Evolutionary conservation across 106 monocot genomes (phyloP), one percentile per base, ranked within the genome.

Genomic region (Agapanthus africanus): DNA sequence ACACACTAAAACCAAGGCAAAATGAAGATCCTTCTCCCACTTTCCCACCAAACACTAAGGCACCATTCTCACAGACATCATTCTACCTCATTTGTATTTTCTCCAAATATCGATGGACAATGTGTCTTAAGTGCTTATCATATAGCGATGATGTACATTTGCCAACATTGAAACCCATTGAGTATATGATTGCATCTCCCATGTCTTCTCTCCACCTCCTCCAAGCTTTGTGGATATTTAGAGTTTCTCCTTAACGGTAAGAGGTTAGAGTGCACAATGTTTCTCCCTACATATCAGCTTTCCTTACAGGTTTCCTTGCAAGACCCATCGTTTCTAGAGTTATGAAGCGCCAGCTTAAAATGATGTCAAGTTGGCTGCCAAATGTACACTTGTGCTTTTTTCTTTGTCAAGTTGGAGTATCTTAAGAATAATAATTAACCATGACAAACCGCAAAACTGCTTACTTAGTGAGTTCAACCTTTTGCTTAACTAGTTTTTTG

Each of bases 341-440:
- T 5, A 52, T 52, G 21, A 52, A 23, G 23, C 52, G 0, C 6
- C 3, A 52, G 52, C 52, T 52, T 52, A 6, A 52, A 25, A 52
- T 52, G 52, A 52, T 52, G 7, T 52, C 52, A 52, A 52, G n/a
- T 21, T 52, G 52, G 23, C 52, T 52, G n/a, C 52, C 11, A 52
- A 52, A 1, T 5, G 23, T 23, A 52, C 21, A 52, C 23, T 52
- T 23, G n/a, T 0, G 4, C 52, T 52, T 23, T 23, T 23, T 7
- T 25, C 21, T 52, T 52, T 10, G 5, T 7, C 23, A 25, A 25
- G 5, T 13, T 52, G 21, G 0, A 7, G 25, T 52, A 52, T 25
- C 22, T 22, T 22, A 52, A 5, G 52, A 52, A 52, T 4, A 8
- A 13, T 52, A 25, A 52, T 52, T 21, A 52, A 8, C 25, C 52